phyloP scores from a whole-genome alignment of 2,329 filamentous ascomycete species.

The Purpureocillium lavendulum region DNA sequence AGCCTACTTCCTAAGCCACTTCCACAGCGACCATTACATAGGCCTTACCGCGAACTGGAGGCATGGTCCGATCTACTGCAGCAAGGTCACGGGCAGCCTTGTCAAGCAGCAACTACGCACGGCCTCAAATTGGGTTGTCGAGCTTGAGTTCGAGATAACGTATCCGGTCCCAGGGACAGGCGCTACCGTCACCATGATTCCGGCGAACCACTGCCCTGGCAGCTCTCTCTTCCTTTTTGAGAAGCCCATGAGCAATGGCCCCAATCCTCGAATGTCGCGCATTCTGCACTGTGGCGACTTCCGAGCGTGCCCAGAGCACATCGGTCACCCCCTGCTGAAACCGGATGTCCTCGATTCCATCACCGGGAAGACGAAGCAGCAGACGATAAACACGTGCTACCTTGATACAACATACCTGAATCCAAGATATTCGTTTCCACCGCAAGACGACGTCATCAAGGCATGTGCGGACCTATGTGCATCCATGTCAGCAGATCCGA shows the following conservation, averaged over 20 bases:
- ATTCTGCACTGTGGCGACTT: constrained; percentile 96
- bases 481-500: constrained; percentile 60
- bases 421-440: constrained; percentile 89
- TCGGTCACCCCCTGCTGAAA: constrained; percentile 71
- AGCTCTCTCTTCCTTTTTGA: constrained; percentile 92
- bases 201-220: constrained; percentile 93
- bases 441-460: constrained; percentile 76
- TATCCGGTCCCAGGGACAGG: constrained; percentile 75
- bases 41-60: constrained; percentile 82
- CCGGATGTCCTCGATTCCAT: constrained; percentile 65
- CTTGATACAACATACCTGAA: constrained; percentile 96
- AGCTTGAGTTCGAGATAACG: constrained; percentile 75
- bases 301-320: constrained; percentile 76
- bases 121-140: constrained; percentile 75
- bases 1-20: constrained; percentile 95
- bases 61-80: constrained; percentile 95
- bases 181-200: constrained; percentile 86
- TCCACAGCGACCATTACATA: constrained; percentile 96
- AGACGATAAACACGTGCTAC: constrained; percentile 92
- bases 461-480: constrained; percentile 84
- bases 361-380: constrained; percentile 64
- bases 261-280: constrained; percentile 57
- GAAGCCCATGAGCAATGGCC: constrained; percentile 57
- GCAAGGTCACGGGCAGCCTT: constrained; percentile 81
- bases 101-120: constrained; percentile 81